Percentiles rank a stretch among this genome's conserved stretches.
phyloP scores from a whole-genome alignment of 2,329 filamentous ascomycete genomes.

The Nemania abortiva region DNA sequence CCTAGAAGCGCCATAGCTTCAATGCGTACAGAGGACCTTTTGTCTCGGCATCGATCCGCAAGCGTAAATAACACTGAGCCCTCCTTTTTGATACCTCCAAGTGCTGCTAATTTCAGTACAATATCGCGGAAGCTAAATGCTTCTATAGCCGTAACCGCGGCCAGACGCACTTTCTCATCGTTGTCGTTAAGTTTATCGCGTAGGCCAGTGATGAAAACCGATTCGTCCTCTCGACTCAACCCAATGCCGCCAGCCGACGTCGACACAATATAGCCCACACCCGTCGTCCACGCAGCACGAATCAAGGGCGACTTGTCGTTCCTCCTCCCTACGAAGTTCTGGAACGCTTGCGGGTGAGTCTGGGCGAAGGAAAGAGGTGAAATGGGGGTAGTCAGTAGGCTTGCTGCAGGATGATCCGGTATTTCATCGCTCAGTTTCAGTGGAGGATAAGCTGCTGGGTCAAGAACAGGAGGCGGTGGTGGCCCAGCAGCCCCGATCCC shows the following conservation, averaged over 20 bases:
- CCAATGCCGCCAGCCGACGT: slow-evolving; percentile 93
- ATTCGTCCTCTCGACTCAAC: slow-evolving; percentile 84
- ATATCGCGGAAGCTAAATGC: slow-evolving; percentile 84
- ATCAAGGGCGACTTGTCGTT: slow-evolving; percentile 89
- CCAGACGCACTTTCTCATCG: slow-evolving; percentile 91
- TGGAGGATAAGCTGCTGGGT: slow-evolving; percentile 88
- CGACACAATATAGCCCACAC: slow-evolving; percentile 85
- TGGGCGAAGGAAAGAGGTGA: slow-evolving; percentile 92
- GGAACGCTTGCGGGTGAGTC: slow-evolving; percentile 81
- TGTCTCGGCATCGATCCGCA: slow-evolving; percentile 89
- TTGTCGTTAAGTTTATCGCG: slow-evolving; percentile 85
- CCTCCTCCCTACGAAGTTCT: slow-evolving; percentile 84
- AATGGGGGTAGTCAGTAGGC: slow-evolving; percentile 82
- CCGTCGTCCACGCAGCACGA: slow-evolving; percentile 86
- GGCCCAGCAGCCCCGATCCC: slow-evolving; percentile 93
- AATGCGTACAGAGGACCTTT: slow-evolving; percentile 81
- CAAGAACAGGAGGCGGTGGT: slow-evolving; percentile 76
- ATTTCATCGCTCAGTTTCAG: slow-evolving; percentile 72
- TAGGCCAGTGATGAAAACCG: slow-evolving; percentile 77
- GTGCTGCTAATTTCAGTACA: slow-evolving; percentile 81
- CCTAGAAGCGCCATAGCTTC: slow-evolving; percentile 88
- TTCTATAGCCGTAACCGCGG: slow-evolving; percentile 87
- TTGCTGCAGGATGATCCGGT: slow-evolving; percentile 62
- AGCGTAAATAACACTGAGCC: slow-evolving; percentile 85
- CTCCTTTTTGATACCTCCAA: slow-evolving; percentile 79